Evolutionary conservation across 73 alveolate genomes (phyloP).

Genomic region (Paramecium primaurelia): DNA sequence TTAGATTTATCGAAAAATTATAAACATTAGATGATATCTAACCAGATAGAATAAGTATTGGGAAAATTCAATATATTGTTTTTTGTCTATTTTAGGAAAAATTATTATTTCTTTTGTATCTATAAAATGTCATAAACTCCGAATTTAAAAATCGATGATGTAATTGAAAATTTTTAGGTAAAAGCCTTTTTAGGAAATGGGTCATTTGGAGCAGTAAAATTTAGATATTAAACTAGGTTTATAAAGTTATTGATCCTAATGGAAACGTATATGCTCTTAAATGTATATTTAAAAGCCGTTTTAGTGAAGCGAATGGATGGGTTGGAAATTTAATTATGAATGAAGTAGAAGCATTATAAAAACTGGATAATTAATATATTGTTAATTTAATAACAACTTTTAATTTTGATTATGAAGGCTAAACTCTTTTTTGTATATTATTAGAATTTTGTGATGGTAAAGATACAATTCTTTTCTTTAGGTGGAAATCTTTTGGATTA

Average conservation of each 20-base stretch:
- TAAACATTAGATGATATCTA: not conserved
- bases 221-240: not conserved
- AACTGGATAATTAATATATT: not conserved
- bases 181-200: not conserved
- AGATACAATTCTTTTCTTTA: not conserved
- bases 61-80: not conserved
- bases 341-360: not conserved
- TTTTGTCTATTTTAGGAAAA: not conserved
- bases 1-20: not conserved
- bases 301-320: not conserved
- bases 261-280: not conserved
- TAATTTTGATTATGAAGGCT: not conserved
- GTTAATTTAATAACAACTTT: not conserved
- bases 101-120: not conserved
- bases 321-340: not conserved
- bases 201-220: not conserved
- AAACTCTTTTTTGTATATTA: not conserved
- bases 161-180: not conserved
- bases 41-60: not conserved
- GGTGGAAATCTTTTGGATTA: not conserved
- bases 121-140: not conserved
- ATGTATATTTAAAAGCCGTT: not conserved
- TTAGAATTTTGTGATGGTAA: slow-evolving; percentile 2
- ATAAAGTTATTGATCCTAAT: not conserved
- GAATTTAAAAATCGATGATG: not conserved